Evolutionary conservation across 1,284 basidiomycete species (phyloP), one percentile per base, ranked within the genome.

Genomic region (Xerocomus amazonicus): DNA sequence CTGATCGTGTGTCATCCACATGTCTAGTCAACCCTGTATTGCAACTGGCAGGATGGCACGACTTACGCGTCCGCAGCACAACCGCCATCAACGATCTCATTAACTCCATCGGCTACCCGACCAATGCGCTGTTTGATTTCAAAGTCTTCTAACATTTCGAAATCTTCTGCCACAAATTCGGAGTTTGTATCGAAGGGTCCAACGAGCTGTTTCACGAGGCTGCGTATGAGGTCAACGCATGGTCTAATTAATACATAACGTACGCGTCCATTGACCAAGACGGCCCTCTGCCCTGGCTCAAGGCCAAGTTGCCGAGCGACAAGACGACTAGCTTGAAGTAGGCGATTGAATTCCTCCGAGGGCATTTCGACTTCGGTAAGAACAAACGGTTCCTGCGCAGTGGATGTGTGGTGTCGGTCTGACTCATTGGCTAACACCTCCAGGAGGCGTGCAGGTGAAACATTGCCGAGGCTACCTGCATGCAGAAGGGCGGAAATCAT

Each of bases 201-300:
- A 27, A 91, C 68, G 40, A 89, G 66, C 86, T 89, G 40, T 54
- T 51, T 43, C 32, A 44, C 26, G 54, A 57, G 55, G 35, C 6
- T 31, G n/a, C 27, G 19, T 17, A 39, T 43, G 36, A 49, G 48
- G n/a, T 45, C 13, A 17, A 47, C 14, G 9, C 29, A 35, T 39
- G 38, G 31, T 43, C 9, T 9, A 9, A 6, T 8, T 16, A 31
- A 31, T 45, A 27, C 0, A 37, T 29, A 17, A 64, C 79, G 62
- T 62, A 93, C 91, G 31, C 93, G 76, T 34, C 93, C 93, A 58
- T 96, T 96, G 44, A 90, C 72, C 34, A 94, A 58, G 17, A 97
- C 51, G 1, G 77, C 86, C 14, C 75, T 73, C 49, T 83, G 68
- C 0, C 84, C 83, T 2, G 79, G 75, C 10, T 67, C 57, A 33